Base-by-base conservation (phyloP, 2,329 filamentous ascomycete species). In the Aspergillus puulaauensis region DNA sequence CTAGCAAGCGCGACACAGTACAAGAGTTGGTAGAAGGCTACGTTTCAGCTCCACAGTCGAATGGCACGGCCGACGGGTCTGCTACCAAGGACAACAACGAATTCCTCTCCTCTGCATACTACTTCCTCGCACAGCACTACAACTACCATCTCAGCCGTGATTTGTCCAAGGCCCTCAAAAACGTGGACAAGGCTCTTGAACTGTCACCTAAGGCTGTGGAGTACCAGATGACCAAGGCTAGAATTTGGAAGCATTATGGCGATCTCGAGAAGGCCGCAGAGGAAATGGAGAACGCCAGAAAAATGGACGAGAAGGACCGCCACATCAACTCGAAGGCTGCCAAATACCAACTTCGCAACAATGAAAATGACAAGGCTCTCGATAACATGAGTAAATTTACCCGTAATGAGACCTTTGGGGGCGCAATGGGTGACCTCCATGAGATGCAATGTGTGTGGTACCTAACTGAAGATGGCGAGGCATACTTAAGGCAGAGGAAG, bases 401-500 rank as follows among this genome's bases (percentile, higher is more conserved):
- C 0, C 84, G 93, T 54, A 93, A 93, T 52, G 95, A 99, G 70
- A 90, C 91, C 4, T 84, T 89, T 12, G 92, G 91, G 6, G 95
- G 95, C 1, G 90, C 96, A 4, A 80, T 99, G 41, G 90, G 89
- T 48, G 95, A 99, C 74, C 84, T 99, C 37, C 84, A 96, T 64
- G 95, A 99, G 68, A 99, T 99, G 95, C 95, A 99, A 77, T 97
- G 93, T 73, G 86, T 98, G 66, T 99, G 95, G 96, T 99, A 88
- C 73, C 79, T 99, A 68, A 95, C 91, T 5, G 95, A 99, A 77
- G 96, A 99, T 71, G 95, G 91, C 55, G 90, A 97, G 77, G 87
- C 93, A 3, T 92, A 93, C 73, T 81, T 90, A 57, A 88, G 95
- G 51, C 89, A 92, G 72, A 87, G 88, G 63, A 92, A 96, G 66